Conservation (phyloP, 768 basidiomycete genomes). For the Leccinum boreale region DNA sequence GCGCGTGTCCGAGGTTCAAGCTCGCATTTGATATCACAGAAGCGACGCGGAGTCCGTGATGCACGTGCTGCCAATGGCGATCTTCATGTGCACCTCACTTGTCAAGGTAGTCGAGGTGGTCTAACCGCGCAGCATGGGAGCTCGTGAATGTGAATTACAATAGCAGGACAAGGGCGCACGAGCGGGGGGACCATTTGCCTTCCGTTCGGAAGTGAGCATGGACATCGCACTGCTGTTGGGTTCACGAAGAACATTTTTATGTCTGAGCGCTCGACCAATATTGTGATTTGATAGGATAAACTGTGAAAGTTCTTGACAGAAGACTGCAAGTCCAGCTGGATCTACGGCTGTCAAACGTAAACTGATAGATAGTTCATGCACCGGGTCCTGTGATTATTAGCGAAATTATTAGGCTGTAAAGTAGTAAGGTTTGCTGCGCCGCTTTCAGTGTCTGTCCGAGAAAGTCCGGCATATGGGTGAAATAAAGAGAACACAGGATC, state of each 20-base stretch:
- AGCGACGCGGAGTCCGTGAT: not conserved
- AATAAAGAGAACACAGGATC: not conserved
- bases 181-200: not conserved
- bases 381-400: not conserved
- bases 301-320: not conserved
- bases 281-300: not conserved
- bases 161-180: not conserved
- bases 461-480: not conserved
- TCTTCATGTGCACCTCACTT: not conserved
- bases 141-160: not conserved
- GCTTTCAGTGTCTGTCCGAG: not conserved
- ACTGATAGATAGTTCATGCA: not conserved
- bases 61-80: not conserved
- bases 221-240: not conserved
- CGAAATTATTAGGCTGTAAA: not conserved
- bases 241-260: not conserved
- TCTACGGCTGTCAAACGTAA: not conserved
- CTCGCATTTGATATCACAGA: not conserved
- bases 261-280: not conserved
- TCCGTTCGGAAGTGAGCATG: not conserved
- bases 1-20: not conserved
- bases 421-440: not conserved
- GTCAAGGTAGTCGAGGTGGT: not conserved
- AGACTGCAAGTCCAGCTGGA: not conserved
- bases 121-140: not conserved